phyloP scores from a whole-genome alignment of 768 basidiomycete genomes.

The Podaxis sp. region DNA sequence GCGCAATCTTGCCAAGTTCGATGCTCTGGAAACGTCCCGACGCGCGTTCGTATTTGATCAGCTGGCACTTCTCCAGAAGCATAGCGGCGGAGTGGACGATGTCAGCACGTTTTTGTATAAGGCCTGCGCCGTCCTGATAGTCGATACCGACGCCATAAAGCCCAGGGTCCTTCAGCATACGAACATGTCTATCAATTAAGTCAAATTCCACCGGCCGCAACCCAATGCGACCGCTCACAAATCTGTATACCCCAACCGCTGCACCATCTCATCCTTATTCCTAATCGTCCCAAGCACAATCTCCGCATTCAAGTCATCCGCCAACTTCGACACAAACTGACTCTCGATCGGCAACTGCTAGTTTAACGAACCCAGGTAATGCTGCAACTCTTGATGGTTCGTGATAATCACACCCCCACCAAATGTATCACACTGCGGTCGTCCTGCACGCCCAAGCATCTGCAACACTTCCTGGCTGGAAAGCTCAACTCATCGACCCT shows the following conservation, averaged over 20 bases:
- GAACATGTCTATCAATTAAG: slow-evolving; percentile 68
- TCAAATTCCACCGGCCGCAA: slow-evolving; percentile 3
- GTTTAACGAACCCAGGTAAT: slow-evolving; percentile 92
- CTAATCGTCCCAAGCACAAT: slow-evolving; percentile 89
- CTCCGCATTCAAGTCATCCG: slow-evolving; percentile 96
- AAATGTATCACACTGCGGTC: slow-evolving; percentile 95
- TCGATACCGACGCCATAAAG: slow-evolving; percentile 88
- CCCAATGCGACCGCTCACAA: slow-evolving; percentile 50
- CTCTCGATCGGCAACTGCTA: slow-evolving; percentile 97
- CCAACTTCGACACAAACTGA: slow-evolving; percentile 89
- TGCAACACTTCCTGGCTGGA: slow-evolving; percentile 96
- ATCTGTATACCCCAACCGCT: slow-evolving; percentile 96
- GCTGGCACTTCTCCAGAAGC: slow-evolving; percentile 88
- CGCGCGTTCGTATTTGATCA: slow-evolving; percentile 91
- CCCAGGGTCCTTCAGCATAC: slow-evolving; percentile 88
- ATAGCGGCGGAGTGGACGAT: slow-evolving; percentile 93
- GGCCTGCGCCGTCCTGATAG: slow-evolving; percentile 70
- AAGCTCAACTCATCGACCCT: slow-evolving; percentile 96
- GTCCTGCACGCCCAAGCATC: slow-evolving; percentile 97
- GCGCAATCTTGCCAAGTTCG: slow-evolving; percentile 91
- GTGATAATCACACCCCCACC: slow-evolving; percentile 99
- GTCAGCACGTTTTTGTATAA: slow-evolving; percentile 89
- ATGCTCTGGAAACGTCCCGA: slow-evolving; percentile 90
- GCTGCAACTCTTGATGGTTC: slow-evolving; percentile 95
- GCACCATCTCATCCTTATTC: slow-evolving; percentile 95